These are phyloP conservation scores for Penicillium sp. DNA, from an alignment of 2,329 filamentous ascomycete genomes.

Conservation along the genomic window DNA sequence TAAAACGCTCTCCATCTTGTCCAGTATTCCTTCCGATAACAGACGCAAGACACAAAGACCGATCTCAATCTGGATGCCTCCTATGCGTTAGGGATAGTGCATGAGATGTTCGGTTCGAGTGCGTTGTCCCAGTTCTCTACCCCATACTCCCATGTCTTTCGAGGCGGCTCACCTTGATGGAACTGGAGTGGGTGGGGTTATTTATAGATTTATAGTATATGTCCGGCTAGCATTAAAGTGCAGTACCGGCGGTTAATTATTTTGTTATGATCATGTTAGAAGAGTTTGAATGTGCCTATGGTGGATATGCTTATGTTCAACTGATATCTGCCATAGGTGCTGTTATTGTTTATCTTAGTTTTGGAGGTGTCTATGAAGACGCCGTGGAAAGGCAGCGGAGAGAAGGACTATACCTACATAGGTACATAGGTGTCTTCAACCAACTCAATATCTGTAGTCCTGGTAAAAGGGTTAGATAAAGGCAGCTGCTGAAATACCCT, in stretches of 20 bases:
- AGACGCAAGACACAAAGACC: constrained; percentile 1
- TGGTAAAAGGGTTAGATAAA: background rate
- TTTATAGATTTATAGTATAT: background rate
- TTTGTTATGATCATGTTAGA: background rate
- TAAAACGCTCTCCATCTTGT: background rate
- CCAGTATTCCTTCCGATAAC: background rate
- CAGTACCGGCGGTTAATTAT: background rate
- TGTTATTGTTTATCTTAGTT: background rate
- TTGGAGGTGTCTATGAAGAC: background rate
- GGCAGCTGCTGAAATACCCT: background rate
- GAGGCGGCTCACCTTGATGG: constrained; percentile 14
- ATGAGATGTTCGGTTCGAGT: background rate
- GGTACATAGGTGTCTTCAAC: background rate
- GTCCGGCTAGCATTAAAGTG: background rate
- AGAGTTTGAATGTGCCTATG: background rate
- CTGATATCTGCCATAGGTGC: background rate
- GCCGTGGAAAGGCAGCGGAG: background rate
- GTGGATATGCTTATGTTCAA: background rate
- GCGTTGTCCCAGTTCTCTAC: background rate
- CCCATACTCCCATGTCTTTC: constrained; percentile 9
- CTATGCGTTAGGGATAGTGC: constrained; percentile 7
- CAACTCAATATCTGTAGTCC: background rate
- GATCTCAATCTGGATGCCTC: constrained; percentile 3
- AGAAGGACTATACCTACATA: background rate
- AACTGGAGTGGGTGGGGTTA: constrained; percentile 1